Conservation (phyloP, 805 yeast species). For the Yarrowia sp. region DNA sequence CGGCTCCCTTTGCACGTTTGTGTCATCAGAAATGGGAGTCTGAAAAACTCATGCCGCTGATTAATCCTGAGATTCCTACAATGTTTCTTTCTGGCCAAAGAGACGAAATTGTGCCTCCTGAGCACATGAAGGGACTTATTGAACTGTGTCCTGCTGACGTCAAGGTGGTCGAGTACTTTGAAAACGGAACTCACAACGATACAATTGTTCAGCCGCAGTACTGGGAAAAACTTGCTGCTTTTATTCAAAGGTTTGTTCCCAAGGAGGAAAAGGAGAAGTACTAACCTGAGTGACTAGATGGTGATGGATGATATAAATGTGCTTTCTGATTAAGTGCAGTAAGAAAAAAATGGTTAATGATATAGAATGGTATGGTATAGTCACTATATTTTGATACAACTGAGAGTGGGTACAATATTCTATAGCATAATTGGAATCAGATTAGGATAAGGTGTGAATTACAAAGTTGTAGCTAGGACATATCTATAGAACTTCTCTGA, state of each 20-base stretch:
- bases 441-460: too few relatives aligned
- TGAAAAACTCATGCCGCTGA: conserved; percentile 51
- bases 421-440: too few relatives aligned
- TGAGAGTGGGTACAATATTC: too few relatives aligned
- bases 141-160: conserved; percentile 48
- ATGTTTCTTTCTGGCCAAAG: conserved; percentile 66
- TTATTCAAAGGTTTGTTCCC: conserved; percentile 32
- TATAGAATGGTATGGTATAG: too few relatives aligned
- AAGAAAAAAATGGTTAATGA: too few relatives aligned
- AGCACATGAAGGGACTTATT: conserved; percentile 64
- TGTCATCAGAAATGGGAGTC: conserved; percentile 85
- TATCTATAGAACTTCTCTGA: too few relatives aligned
- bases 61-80: conserved; percentile 58
- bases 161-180: conserved; percentile 55
- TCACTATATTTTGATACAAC: too few relatives aligned
- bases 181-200: conserved; percentile 74
- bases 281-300: too few relatives aligned
- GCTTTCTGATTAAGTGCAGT: too few relatives aligned
- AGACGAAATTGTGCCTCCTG: conserved; percentile 92
- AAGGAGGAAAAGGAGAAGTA: background rate
- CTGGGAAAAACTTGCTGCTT: conserved; percentile 66
- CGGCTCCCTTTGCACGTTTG: conserved; percentile 52
- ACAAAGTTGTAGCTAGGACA: too few relatives aligned
- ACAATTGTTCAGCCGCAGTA: conserved; percentile 71
- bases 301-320: too few relatives aligned